Conservation (phyloP, 768 basidiomycete genomes). For the Podaxis pistillaris region DNA sequence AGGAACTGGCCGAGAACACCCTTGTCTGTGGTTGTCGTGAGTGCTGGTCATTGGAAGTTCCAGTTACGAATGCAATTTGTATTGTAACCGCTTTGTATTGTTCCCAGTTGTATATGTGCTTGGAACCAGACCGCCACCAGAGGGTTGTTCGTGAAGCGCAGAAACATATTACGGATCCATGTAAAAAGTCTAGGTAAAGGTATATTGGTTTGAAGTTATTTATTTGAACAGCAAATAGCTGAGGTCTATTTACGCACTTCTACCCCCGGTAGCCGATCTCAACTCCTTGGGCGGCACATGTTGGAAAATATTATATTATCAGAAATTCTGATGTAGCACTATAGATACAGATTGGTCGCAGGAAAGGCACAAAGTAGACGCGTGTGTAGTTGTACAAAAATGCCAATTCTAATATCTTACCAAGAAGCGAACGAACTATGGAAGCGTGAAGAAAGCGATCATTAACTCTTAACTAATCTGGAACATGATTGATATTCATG, state of each 20-base stretch:
- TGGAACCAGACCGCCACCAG: no score
- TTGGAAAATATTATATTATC: neutral
- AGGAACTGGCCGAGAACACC: no score
- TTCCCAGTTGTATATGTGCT: no score
- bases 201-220: no score
- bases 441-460: neutral
- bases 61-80: no score
- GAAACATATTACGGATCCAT: no score
- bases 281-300: neutral
- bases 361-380: neutral
- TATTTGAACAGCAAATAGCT: no score
- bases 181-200: no score
- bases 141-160: no score
- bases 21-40: no score
- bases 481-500: neutral
- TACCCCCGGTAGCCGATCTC: neutral
- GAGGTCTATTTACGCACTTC: neutral
- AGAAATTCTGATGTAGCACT: neutral
- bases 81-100: no score
- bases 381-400: constrained; percentile 5
- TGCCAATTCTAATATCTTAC: neutral
- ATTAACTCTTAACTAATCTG: neutral
- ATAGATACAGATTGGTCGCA: constrained; percentile 1
- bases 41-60: no score
- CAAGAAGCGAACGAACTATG: neutral